Conservation (phyloP, 345 rosid species). For the Atalantia buxifolia region DNA sequence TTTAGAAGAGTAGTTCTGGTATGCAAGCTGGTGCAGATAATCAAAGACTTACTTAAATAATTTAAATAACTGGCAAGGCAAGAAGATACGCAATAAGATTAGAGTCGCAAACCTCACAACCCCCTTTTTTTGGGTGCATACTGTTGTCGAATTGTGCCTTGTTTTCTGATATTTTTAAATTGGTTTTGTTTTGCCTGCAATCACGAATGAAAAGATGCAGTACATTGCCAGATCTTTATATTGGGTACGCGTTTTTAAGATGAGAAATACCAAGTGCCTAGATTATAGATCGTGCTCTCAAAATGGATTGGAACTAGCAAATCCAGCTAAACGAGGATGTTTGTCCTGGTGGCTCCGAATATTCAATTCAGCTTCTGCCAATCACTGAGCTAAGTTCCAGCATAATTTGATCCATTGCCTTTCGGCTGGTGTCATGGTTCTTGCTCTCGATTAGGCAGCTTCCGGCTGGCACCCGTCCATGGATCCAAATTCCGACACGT, state of each 20-base stretch:
- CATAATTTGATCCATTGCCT: too few species aligned
- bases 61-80: not conserved
- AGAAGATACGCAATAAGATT: not conserved
- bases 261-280: not conserved
- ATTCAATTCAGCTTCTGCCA: too few species aligned
- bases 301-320: not conserved
- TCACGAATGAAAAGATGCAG: too few species aligned
- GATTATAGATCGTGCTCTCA: not conserved
- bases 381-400: too few species aligned
- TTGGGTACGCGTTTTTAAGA: not conserved
- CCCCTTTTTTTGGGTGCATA: not conserved
- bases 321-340: too few species aligned
- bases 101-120: not conserved
- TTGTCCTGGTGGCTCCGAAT: too few species aligned
- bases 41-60: not conserved
- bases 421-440: too few species aligned
- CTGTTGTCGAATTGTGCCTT: not conserved
- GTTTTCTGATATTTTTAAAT: not conserved
- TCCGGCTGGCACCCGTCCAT: too few species aligned
- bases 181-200: not conserved
- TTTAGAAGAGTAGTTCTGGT: not conserved
- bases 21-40: not conserved
- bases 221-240: not conserved
- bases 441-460: too few species aligned
- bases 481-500: too few species aligned